A percentile compares a stretch with the other conserved stretches of the same genome.
Evolutionary conservation across 257 asterid species (phyloP).

Genomic region (Paraleonurus japonicus): DNA sequence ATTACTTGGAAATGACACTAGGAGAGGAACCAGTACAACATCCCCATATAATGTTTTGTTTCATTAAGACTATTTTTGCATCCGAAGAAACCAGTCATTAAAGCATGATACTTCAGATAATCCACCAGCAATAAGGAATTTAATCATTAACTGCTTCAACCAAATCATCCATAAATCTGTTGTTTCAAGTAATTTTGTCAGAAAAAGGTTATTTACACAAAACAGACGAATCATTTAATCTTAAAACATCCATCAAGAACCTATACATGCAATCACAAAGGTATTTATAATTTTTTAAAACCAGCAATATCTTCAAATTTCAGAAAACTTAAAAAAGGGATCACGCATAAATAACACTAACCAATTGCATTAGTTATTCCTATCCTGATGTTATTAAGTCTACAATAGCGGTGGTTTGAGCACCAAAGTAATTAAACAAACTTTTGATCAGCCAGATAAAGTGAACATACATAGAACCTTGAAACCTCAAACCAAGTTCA

Average conservation of each 20-base stretch:
- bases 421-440: background rate
- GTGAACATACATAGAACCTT: background rate
- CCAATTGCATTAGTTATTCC: background rate
- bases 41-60: background rate
- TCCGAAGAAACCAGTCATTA: background rate
- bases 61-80: background rate
- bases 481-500: background rate
- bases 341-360: background rate
- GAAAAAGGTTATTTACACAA: background rate
- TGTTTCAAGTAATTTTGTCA: background rate
- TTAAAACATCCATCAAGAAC: background rate
- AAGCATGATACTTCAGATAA: background rate
- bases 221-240: background rate
- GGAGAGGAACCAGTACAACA: background rate
- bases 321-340: background rate
- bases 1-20: conserved; percentile 1
- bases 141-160: background rate
- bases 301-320: background rate
- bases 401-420: background rate
- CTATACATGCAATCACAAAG: background rate
- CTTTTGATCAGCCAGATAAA: background rate
- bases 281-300: background rate
- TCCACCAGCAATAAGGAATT: background rate
- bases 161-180: background rate
- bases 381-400: background rate